Evolutionary conservation across 202 grass and related monocot species (phyloP).

Genomic region (Panicum virgatum): DNA sequence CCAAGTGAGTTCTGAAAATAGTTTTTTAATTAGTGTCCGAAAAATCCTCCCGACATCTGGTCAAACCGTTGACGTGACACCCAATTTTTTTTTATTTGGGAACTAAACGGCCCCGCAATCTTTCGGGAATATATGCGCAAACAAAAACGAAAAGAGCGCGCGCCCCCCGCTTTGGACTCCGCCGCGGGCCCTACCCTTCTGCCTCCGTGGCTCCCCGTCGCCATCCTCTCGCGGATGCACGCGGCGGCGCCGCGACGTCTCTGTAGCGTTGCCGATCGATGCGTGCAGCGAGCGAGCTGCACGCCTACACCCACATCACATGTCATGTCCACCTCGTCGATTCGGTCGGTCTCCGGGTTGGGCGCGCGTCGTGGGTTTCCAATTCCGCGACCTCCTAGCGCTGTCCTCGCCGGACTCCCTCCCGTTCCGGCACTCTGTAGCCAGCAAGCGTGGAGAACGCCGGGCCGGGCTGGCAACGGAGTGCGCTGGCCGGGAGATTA

Average conservation of each 20-base stretch:
- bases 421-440: neutral
- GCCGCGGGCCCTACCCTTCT: neutral
- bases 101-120: neutral
- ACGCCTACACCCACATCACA: neutral
- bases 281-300: neutral
- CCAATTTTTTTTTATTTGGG: too few species aligned
- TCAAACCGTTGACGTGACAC: too few species aligned
- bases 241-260: neutral
- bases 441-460: neutral
- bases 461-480: neutral
- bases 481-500: neutral
- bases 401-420: neutral
- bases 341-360: neutral
- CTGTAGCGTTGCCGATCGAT: neutral
- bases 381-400: neutral
- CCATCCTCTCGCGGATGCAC: constrained; percentile 11
- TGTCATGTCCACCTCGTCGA: neutral
- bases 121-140: constrained; percentile 16
- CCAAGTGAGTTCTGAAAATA: too few species aligned
- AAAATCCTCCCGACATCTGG: too few species aligned
- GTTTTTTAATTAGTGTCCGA: too few species aligned
- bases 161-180: constrained; percentile 15
- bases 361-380: neutral
- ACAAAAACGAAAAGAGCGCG: constrained; percentile 9
- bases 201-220: neutral